These are phyloP conservation scores for Fusarium algeriense DNA, from an alignment of 2,329 filamentous ascomycete genomes.

Conservation along the genomic window DNA sequence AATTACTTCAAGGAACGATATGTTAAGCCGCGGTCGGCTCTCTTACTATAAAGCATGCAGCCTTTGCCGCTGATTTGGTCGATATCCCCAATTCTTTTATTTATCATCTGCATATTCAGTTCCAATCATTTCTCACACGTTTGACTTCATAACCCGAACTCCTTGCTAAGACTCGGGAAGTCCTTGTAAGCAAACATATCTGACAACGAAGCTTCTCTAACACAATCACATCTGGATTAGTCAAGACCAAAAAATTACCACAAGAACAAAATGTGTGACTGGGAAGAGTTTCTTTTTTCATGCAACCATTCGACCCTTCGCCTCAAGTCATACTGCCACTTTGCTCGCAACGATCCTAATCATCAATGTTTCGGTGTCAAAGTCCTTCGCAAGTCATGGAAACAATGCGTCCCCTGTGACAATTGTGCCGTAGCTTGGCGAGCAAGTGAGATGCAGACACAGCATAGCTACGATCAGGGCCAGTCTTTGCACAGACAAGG, in stretches of 20 bases:
- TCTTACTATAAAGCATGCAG: slow-evolving; percentile 25
- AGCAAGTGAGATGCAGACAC: slow-evolving; percentile 16
- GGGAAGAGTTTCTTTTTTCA: slow-evolving; percentile 74
- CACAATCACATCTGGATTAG: background rate
- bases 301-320: slow-evolving; percentile 72
- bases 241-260: background rate
- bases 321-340: slow-evolving; percentile 78
- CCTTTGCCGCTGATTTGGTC: background rate
- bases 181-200: slow-evolving; percentile 3
- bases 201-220: background rate
- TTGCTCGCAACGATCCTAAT: slow-evolving; percentile 77
- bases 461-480: background rate
- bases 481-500: slow-evolving; percentile 1
- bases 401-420: slow-evolving; percentile 66
- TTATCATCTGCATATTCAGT: background rate
- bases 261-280: slow-evolving; percentile 72
- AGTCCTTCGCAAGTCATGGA: slow-evolving; percentile 71
- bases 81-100: background rate
- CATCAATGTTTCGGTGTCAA: slow-evolving; percentile 78
- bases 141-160: background rate
- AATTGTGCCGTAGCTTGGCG: slow-evolving; percentile 53
- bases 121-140: background rate
- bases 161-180: background rate
- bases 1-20: background rate
- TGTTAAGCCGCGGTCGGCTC: background rate